phyloP scores from a whole-genome alignment of 139 green algal genomes.

The Yamagishiella unicocca region DNA sequence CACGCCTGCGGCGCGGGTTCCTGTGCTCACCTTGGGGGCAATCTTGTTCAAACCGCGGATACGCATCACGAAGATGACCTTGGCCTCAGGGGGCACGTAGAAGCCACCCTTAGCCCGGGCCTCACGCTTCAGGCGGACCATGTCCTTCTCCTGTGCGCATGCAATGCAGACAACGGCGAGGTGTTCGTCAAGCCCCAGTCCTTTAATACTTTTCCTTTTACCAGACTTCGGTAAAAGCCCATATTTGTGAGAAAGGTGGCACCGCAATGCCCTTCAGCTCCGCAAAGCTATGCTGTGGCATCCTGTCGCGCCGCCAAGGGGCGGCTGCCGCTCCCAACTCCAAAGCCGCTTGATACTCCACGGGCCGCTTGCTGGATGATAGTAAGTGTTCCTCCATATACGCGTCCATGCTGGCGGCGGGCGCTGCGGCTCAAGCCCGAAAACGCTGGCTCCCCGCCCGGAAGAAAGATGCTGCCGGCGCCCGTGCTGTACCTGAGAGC shows the following conservation, averaged over 20 bases:
- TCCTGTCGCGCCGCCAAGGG: no score
- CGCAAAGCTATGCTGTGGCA: no score
- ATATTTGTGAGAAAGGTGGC: no score
- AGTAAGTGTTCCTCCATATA: not conserved
- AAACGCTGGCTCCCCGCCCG: no score
- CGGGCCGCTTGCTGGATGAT: not conserved
- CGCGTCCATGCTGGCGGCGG: not conserved
- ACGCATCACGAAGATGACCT: slow-evolving; percentile 97
- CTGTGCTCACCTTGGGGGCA: slow-evolving; percentile 94
- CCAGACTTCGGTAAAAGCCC: no score
- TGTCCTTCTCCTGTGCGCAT: slow-evolving; percentile 91
- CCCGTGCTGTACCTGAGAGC: slow-evolving; percentile 77
- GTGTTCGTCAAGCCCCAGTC: no score
- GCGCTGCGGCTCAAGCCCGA: no score
- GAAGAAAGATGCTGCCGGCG: not conserved
- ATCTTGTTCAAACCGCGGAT: slow-evolving; percentile 98
- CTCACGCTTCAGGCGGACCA: slow-evolving; percentile 91
- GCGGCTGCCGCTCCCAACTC: slow-evolving; percentile 25
- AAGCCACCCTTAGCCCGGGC: slow-evolving; percentile 93
- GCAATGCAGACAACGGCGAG: not conserved
- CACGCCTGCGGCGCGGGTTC: no score
- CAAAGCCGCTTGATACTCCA: slow-evolving; percentile 17
- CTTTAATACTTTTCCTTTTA: no score
- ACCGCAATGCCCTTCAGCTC: no score
- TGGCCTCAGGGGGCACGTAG: slow-evolving; percentile 95